Evolutionary conservation across 2,329 filamentous ascomycete species (phyloP).

Genomic region (Beauveria medogensis): DNA sequence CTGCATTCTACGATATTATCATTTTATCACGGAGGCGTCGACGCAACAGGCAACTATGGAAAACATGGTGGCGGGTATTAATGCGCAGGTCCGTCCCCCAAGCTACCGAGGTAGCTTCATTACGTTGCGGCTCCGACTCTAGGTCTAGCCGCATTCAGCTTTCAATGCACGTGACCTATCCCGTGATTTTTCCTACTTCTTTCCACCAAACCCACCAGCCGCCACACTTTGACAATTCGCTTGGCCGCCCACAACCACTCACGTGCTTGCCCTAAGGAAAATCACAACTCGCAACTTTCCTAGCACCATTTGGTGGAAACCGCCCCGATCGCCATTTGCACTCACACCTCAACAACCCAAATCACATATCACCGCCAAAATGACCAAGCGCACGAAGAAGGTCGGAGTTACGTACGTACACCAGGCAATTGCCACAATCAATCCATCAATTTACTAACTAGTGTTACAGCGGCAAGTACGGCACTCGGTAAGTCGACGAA

Average conservation of each 20-base stretch:
- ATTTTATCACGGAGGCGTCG: not conserved
- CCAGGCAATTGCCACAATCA: not conserved
- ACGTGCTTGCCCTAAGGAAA: constrained; percentile 37
- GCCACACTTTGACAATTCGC: not conserved
- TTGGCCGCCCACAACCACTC: constrained; percentile 19
- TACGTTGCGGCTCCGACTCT: not conserved
- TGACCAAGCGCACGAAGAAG: constrained; percentile 95
- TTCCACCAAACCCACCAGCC: not conserved
- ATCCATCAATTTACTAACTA: constrained; percentile 14
- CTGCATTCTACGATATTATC: not conserved
- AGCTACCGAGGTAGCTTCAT: not conserved
- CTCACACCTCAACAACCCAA: constrained; percentile 26
- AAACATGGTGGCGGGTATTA: constrained; percentile 2
- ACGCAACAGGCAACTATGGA: constrained; percentile 1
- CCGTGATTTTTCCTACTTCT: not conserved
- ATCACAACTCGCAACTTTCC: constrained; percentile 26
- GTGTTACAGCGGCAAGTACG: constrained; percentile 69
- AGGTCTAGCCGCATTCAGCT: not conserved
- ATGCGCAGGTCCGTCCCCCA: not conserved
- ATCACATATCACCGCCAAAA: constrained; percentile 51
- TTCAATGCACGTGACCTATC: not conserved
- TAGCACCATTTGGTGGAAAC: constrained; percentile 24
- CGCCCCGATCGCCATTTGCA: constrained; percentile 21
- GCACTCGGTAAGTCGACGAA: constrained; percentile 66
- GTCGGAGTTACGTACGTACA: constrained; percentile 74